Evolutionary conservation across 1,284 basidiomycete genomes (phyloP).

Genomic region (Ceratobasidium sp.): DNA sequence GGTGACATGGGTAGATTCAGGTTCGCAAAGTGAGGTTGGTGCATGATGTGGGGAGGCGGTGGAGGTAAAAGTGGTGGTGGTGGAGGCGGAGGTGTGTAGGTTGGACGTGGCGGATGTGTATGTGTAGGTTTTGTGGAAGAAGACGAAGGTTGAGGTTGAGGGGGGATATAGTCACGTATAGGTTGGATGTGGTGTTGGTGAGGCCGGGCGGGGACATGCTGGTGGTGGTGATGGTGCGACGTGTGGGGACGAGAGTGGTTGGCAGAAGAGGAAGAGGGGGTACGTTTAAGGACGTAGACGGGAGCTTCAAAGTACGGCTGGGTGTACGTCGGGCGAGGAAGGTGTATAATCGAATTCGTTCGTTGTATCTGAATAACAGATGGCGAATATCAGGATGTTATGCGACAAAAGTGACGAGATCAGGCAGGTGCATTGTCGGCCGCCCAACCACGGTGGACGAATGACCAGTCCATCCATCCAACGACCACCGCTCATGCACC

Average conservation of each 20-base stretch:
- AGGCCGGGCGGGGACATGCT: not conserved
- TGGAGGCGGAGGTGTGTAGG: too few species aligned
- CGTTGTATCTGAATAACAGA: conserved; percentile 26
- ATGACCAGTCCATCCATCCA: too few species aligned
- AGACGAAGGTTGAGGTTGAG: not conserved
- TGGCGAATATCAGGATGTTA: too few species aligned
- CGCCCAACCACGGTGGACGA: too few species aligned
- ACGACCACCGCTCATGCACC: too few species aligned
- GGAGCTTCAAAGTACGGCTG: conserved; percentile 38
- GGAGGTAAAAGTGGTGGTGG: too few species aligned
- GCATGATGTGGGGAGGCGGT: too few species aligned
- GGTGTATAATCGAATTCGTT: conserved; percentile 7
- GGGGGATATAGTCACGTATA: not conserved
- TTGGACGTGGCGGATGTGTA: too few species aligned
- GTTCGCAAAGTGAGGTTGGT: too few species aligned
- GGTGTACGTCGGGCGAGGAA: conserved; percentile 19
- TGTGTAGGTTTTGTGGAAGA: too few species aligned
- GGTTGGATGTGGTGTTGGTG: conserved; percentile 32
- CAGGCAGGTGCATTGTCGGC: too few species aligned
- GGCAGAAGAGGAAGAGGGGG: conserved; percentile 18
- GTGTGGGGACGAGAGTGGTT: conserved; percentile 37
- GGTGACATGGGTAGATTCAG: conserved; percentile 41
- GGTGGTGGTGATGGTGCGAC: not conserved
- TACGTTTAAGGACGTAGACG: conserved; percentile 38
- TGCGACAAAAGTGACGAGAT: too few species aligned